Base-by-base conservation (phyloP, 2,329 filamentous ascomycete genomes). In the Pseudocercospora cruenta region DNA sequence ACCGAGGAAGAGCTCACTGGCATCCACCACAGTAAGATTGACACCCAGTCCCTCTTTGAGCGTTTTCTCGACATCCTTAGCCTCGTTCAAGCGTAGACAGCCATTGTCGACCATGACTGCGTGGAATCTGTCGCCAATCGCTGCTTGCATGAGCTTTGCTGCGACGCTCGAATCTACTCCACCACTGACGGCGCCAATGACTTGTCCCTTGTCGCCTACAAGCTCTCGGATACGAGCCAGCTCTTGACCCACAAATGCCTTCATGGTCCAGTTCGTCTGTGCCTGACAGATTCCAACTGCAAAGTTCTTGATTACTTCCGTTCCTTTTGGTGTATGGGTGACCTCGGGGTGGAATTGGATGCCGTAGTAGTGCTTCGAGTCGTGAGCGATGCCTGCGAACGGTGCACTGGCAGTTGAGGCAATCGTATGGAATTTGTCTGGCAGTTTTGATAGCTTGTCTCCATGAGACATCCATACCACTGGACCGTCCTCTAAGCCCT, bases 301-400 rank as follows among this genome's bases (percentile, higher is more conserved):
- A 75, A 97, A 98, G 84, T 98, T 98, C 76, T 85, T 81, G 53
- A 97, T 83, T 4, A 97, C 76, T 28, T 90, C 82, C 9, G 78
- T 90, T 36, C 94, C 93, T 63, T 86, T 83, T 8, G 87, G 84
- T 0, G 91, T 93, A 75, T 92, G 88, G 14, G 86, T 89, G 62
- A 97, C 86, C 78, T 97, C 94, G 0, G 94, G 93, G 79, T 97
- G 94, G 78, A 97, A 94, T 77, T 97, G 94, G 55, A 97, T 87
- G 62, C 91, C 92, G 75, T 89, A 96, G 72, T 92, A 89, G 26
- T 89, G 88, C 82, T 90, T 88, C 8, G 80, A 80, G 77, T 87
- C 76, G 76, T 93, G 90, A 19, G 90, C 91, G 72, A 94, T 96
- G 65, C 88, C 92, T 10, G 94, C 94, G 72, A 87, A 96, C 24